These are phyloP conservation scores for Tetraselmis chui DNA, from an alignment of 139 green algal genomes.

Conservation along the genomic window DNA sequence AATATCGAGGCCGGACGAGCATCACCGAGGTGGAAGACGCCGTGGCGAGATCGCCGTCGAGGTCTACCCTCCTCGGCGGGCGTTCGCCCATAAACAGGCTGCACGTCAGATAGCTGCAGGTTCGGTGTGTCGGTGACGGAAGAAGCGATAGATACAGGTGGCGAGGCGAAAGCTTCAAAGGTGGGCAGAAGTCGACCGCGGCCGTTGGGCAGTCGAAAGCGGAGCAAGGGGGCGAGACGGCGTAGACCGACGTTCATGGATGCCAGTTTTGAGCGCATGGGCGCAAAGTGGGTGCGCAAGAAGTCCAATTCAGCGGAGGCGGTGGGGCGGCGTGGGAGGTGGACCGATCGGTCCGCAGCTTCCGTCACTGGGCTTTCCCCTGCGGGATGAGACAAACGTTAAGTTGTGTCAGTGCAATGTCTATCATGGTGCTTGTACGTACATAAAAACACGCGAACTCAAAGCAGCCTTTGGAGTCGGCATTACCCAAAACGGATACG, in stretches of 20 bases:
- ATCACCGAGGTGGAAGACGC: background rate
- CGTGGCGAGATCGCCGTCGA: background rate
- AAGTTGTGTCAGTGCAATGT: too few relatives aligned
- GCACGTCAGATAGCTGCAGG: background rate
- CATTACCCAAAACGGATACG: too few relatives aligned
- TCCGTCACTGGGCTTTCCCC: too few relatives aligned
- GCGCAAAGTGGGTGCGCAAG: background rate
- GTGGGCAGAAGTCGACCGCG: too few relatives aligned
- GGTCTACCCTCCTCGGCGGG: too few relatives aligned
- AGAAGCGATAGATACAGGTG: background rate
- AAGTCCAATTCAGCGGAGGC: background rate
- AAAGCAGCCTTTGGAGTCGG: too few relatives aligned
- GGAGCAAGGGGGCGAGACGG: background rate
- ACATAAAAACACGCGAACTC: too few relatives aligned
- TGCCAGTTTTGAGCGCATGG: background rate
- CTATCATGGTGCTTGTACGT: too few relatives aligned
- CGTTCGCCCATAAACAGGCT: background rate
- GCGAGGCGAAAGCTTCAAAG: background rate
- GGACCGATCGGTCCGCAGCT: background rate
- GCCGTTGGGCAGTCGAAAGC: background rate
- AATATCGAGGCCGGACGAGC: background rate
- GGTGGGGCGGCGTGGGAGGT: background rate
- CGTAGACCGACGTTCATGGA: background rate
- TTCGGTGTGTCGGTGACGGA: background rate
- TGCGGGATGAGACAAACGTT: too few relatives aligned